Evolutionary conservation across 345 rosid species (phyloP).

Genomic region (Pugionium cornutum): DNA sequence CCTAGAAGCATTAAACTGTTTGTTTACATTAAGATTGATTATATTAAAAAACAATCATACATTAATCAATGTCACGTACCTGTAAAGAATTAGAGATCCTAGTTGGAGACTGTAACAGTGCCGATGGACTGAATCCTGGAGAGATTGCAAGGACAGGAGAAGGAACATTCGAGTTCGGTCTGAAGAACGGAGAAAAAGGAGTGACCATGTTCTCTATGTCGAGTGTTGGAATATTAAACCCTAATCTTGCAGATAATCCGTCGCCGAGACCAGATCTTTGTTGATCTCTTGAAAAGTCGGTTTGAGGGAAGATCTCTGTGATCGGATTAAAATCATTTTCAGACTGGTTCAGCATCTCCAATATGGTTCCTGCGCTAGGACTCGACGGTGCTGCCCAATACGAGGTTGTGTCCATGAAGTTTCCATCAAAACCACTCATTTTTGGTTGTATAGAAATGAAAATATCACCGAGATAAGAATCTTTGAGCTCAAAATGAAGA

Average conservation of each 20-base stretch:
- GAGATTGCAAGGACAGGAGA: constrained; percentile 10
- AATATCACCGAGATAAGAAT: no score
- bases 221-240: background rate
- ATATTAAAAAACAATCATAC: no score
- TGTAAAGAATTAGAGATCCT: background rate
- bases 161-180: constrained; percentile 6
- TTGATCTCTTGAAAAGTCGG: background rate
- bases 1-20: no score
- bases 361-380: constrained; percentile 11
- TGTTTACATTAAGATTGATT: no score
- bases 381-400: constrained; percentile 6
- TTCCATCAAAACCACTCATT: constrained; percentile 22
- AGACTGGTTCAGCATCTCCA: constrained; percentile 1
- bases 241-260: constrained; percentile 20
- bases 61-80: background rate
- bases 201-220: background rate
- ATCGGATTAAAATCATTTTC: constrained; percentile 19
- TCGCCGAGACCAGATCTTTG: constrained; percentile 19
- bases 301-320: constrained; percentile 15
- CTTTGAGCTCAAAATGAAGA: no score
- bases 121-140: constrained; percentile 34
- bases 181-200: constrained; percentile 15
- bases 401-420: constrained; percentile 10
- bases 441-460: background rate
- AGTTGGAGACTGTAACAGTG: constrained; percentile 21